Percentiles rank a stretch among this genome's conserved stretches.
These are phyloP conservation scores for Serendipita vermifera DNA, from an alignment of 768 basidiomycete genomes.

Conservation along the genomic window DNA sequence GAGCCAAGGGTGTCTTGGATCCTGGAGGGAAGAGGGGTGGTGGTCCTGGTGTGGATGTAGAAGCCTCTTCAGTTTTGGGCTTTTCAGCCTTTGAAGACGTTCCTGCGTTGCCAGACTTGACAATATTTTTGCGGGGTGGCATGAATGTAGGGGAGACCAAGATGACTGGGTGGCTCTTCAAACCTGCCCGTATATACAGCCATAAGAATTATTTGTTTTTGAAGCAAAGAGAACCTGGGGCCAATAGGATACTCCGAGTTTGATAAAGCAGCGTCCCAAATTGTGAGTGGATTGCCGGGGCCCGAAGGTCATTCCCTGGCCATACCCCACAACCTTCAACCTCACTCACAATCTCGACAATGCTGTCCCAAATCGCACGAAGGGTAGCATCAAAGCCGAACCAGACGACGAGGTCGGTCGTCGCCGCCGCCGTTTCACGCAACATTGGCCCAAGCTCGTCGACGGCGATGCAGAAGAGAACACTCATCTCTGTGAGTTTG, in stretches of 20 bases:
- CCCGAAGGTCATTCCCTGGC: not conserved
- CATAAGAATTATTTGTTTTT: no score
- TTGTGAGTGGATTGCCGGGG: not conserved
- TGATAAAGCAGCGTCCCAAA: not conserved
- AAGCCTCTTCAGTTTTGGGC: constrained; percentile 16
- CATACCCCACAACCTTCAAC: not conserved
- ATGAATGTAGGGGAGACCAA: constrained; percentile 25
- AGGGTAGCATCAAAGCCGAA: not conserved
- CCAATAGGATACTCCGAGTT: not conserved
- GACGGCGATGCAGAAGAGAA: no score
- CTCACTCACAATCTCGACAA: not conserved
- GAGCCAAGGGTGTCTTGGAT: constrained; percentile 67
- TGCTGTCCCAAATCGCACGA: no score
- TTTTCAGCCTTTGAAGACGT: constrained; percentile 52
- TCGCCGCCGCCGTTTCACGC: no score
- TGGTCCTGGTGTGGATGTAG: constrained; percentile 19
- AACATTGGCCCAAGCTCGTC: no score
- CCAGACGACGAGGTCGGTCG: not conserved
- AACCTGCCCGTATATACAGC: not conserved
- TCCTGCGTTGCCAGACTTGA: constrained; percentile 83
- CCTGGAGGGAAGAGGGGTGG: constrained; percentile 64
- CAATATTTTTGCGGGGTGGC: constrained; percentile 62
- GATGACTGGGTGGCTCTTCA: not conserved
- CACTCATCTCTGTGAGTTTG: no score
- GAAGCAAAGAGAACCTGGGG: not conserved